Conservation (phyloP, 768 basidiomycete genomes). For the Rhodocollybia butyracea region DNA sequence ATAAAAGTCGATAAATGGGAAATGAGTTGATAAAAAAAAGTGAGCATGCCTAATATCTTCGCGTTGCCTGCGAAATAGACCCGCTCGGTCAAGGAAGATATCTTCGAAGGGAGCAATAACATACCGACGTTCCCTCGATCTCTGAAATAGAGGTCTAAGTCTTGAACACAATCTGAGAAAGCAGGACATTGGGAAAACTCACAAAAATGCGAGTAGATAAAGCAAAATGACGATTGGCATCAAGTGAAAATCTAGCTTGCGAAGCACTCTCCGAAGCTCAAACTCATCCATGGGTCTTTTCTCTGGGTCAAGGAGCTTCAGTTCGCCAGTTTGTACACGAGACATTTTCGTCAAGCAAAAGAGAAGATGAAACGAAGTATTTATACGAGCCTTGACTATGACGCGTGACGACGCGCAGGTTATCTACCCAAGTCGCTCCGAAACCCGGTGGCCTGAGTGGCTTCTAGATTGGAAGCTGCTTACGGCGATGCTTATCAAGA, state of each 20-base stretch:
- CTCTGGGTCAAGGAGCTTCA: constrained; percentile 3
- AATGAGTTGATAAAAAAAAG: neutral
- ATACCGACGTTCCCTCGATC: constrained; percentile 34
- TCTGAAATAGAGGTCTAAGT: constrained; percentile 15
- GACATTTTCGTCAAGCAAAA: neutral
- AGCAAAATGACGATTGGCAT: constrained; percentile 42
- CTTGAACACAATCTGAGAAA: neutral
- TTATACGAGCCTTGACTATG: neutral
- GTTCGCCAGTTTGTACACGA: neutral
- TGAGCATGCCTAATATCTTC: neutral
- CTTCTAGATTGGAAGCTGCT: neutral
- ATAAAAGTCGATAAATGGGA: neutral
- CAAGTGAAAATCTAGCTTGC: constrained; percentile 43
- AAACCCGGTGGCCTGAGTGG: too few species aligned
- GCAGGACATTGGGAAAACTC: constrained; percentile 16
- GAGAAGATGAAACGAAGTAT: neutral
- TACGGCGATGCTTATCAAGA: neutral
- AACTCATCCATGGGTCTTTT: constrained; percentile 21
- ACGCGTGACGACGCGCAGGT: neutral
- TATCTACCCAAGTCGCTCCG: too few species aligned
- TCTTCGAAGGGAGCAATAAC: neutral
- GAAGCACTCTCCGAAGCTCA: constrained; percentile 25
- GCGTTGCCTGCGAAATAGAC: neutral
- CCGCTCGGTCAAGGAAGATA: too few species aligned
- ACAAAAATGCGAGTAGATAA: constrained; percentile 46